phyloP scores from a whole-genome alignment of 108 stramenopile genomes.

The Skeletonema menzelii region DNA sequence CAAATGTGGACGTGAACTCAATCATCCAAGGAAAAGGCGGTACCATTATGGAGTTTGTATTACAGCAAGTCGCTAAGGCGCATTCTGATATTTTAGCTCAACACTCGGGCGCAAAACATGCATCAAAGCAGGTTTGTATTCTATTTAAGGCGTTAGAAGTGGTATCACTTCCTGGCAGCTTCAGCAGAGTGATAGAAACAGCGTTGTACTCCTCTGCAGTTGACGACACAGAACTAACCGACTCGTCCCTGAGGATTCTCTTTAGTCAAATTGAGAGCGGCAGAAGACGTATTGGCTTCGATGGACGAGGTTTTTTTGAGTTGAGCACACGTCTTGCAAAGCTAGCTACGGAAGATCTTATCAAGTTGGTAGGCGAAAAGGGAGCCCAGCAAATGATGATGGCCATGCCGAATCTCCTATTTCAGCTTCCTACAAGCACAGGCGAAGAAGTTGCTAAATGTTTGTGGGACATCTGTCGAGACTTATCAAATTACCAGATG shows the following conservation, averaged over 20 bases:
- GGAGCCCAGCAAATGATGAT: conserved; percentile 39
- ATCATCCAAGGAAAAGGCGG: conserved; percentile 34
- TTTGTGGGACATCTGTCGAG: conserved; percentile 48
- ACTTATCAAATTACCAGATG: neutral
- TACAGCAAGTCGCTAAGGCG: conserved; percentile 30
- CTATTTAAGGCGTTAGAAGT: conserved; percentile 16
- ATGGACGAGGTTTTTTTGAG: conserved; percentile 69
- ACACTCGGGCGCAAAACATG: neutral
- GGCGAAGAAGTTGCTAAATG: conserved; percentile 39
- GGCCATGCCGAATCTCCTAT: conserved; percentile 43
- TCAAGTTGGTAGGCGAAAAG: conserved; percentile 25
- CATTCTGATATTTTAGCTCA: neutral
- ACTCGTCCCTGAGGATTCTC: conserved; percentile 52
- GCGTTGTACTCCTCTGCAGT: conserved; percentile 15
- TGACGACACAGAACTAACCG: conserved; percentile 24
- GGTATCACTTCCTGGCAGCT: conserved; percentile 31
- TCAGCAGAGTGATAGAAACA: conserved; percentile 31
- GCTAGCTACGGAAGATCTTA: conserved; percentile 34
- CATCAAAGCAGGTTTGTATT: conserved; percentile 10
- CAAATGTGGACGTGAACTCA: conserved; percentile 1
- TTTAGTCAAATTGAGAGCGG: conserved; percentile 67
- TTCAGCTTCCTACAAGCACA: conserved; percentile 54
- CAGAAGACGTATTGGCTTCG: conserved; percentile 57
- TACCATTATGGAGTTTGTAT: conserved; percentile 38
- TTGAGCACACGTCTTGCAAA: conserved; percentile 50